Base-by-base conservation (phyloP, 345 rosid species). In the Nasturtium officinale region DNA sequence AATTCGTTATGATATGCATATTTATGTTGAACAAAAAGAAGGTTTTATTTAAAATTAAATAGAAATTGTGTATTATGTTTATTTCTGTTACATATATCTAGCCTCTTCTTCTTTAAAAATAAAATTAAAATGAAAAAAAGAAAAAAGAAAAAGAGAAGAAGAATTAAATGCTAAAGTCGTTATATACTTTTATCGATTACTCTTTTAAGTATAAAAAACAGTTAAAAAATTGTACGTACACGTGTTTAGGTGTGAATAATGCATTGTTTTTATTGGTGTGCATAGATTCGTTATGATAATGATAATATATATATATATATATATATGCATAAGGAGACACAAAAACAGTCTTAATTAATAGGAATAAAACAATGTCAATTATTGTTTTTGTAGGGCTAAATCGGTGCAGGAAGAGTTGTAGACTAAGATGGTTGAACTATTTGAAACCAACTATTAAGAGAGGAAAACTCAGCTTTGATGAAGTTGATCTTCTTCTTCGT, bases 391-490 rank as follows among this genome's bases (percentile, higher is more conserved):
- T 60, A 60, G 65, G 65, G 47, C 48, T 60, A 3, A 60, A 60
- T 25, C 65, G 64, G 12, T 59, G 64, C 64, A 59, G 64, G 47
- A 59, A 59, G 4, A 59, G 64, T 59, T 59, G 64, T 59, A 59
- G 64, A 71, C 54, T 87, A 43, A 76, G 91, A 73, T 87, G 91
- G 89, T 77, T 87, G 75, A 87, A 85, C 71, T 87, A 87, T 56
- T 73, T 87, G 56, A 79, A 80, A 51, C 91, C 89, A 17, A 79
- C 56, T 66, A 85, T 85, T 65, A 85, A 84, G 74, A 79, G 84
- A 29, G 91, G 86, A n/a, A 75, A 71, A 15, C 77, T 87, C 30
- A 67, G 61, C 38, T 69, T 73, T 35, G 91, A 85, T 67, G 91
- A 87, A 73, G 86, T 84, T 37, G 91, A 85, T 77, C 82, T 85